Evolutionary conservation across 352 stramenopile species (phyloP), one percentile per base, ranked within the genome.

Genomic region (Elongisporangium undulatum): DNA sequence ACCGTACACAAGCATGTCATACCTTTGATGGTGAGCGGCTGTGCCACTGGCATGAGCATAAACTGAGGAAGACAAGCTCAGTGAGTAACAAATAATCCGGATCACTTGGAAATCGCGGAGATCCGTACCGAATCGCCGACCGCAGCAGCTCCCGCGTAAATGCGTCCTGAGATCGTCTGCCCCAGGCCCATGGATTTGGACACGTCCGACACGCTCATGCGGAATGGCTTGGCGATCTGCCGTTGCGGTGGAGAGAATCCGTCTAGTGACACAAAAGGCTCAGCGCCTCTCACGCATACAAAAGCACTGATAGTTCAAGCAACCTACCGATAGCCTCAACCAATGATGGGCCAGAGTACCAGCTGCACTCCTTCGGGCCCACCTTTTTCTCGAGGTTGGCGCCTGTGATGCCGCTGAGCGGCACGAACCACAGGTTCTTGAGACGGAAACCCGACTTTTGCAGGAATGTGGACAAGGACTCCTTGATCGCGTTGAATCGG

Each of bases 401-500:
- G 17, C 90, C 90, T 1, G 73, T 86, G 50, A 97, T 84, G 10
- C 90, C 90, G 54, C 88, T 96, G 23, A 97, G 73, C 8, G 90
- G 90, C 24, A 97, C 80, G 55, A 96, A 97, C 51, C 71, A 80
- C 49, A 96, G 38, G 56, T 96, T 90, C 59, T 93, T 90, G 1
- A 75, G 62, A 13, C 85, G 82, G 61, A 94, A 96, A 16, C 86
- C 87, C 7, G 82, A 75, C 19, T 77, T 73, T 20, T 85, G 66
- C 21, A 97, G 75, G 64, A 96, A 96, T 0, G 65, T 74, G 15
- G 77, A 81, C 26, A 97, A 69, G 19, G 82, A 89, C 17, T 71
- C 69, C 20, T 91, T 74, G 52, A 96, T 94, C 24, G 71, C 76
- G 29, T 92, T 71, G 53, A 96, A 97, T 13, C 89, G 80, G 1